phyloP scores from a whole-genome alignment of 2,329 filamentous ascomycete genomes.

The Aspergillus calidoustus region DNA sequence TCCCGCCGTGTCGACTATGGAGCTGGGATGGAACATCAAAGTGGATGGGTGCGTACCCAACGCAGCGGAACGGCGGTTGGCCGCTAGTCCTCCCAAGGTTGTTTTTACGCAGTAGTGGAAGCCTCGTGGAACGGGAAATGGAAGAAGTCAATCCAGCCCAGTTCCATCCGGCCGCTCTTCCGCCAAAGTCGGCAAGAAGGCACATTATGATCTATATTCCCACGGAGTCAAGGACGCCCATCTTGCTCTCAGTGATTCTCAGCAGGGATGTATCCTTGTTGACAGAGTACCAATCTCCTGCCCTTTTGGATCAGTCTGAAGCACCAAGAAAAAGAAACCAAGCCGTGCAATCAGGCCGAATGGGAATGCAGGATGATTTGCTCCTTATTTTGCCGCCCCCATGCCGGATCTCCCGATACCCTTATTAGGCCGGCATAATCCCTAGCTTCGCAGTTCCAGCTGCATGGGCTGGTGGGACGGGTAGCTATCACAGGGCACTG shows the following conservation, averaged over 20 bases:
- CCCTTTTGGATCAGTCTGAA: neutral
- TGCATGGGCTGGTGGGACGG: slow-evolving; percentile 10
- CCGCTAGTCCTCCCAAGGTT: slow-evolving; percentile 12
- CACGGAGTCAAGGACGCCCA: neutral
- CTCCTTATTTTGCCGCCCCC: slow-evolving; percentile 20
- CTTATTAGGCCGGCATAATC: slow-evolving; percentile 18
- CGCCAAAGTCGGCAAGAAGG: neutral
- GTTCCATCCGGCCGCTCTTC: slow-evolving; percentile 14
- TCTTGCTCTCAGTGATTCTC: neutral
- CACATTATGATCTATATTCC: neutral
- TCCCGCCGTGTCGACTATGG: neutral
- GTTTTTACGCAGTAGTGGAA: slow-evolving; percentile 32
- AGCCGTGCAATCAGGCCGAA: slow-evolving; percentile 10
- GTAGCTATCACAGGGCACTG: neutral
- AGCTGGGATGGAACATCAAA: neutral
- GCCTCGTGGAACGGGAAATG: slow-evolving; percentile 29
- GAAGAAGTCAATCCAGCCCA: slow-evolving; percentile 31
- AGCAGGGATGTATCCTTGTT: slow-evolving; percentile 7
- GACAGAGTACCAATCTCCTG: neutral
- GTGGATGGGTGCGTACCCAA: slow-evolving; percentile 20
- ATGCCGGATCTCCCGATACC: slow-evolving; percentile 18
- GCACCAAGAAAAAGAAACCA: slow-evolving; percentile 8
- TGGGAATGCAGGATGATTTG: neutral
- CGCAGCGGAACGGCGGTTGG: slow-evolving; percentile 22
- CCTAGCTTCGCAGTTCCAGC: slow-evolving; percentile 10